Conservation (phyloP, 2,329 filamentous ascomycete species). For the Tolypocladium sp. region DNA sequence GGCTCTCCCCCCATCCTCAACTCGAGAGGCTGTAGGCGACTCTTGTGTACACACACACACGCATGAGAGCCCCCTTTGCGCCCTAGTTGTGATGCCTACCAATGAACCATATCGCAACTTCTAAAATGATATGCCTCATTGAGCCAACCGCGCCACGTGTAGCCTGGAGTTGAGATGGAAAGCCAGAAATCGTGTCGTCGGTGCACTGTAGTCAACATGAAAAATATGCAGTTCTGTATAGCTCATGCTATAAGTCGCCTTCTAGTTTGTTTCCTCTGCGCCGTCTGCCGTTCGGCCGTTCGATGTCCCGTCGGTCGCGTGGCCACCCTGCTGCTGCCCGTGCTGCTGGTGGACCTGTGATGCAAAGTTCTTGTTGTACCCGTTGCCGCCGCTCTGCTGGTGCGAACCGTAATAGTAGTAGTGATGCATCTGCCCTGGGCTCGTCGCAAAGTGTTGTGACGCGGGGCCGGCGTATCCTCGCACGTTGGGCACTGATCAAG, state of each 20-base stretch:
- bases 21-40: not conserved
- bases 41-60: not conserved
- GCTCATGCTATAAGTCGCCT: conserved; percentile 4
- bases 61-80: not conserved
- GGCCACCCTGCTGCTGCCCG: conserved; percentile 25
- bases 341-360: conserved; percentile 34
- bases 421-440: conserved; percentile 57
- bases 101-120: conserved; percentile 8
- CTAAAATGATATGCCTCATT: conserved; percentile 4
- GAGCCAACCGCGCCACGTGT: conserved; percentile 4
- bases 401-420: conserved; percentile 56
- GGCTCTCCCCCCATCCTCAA: not conserved
- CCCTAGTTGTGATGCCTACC: conserved; percentile 5
- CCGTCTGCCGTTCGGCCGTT: conserved; percentile 25
- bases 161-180: conserved; percentile 11
- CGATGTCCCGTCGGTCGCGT: conserved; percentile 23
- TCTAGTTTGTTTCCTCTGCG: conserved; percentile 36
- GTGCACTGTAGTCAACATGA: conserved; percentile 10
- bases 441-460: conserved; percentile 55
- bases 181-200: conserved; percentile 12
- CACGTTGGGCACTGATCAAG: conserved; percentile 46
- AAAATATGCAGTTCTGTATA: conserved; percentile 5
- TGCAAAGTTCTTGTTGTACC: conserved; percentile 42
- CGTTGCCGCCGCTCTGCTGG: conserved; percentile 45
- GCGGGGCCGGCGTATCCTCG: conserved; percentile 51